These are phyloP conservation scores for Hypoxylon perforatum DNA, from an alignment of 495 filamentous ascomycete species.

Conservation along the genomic window DNA sequence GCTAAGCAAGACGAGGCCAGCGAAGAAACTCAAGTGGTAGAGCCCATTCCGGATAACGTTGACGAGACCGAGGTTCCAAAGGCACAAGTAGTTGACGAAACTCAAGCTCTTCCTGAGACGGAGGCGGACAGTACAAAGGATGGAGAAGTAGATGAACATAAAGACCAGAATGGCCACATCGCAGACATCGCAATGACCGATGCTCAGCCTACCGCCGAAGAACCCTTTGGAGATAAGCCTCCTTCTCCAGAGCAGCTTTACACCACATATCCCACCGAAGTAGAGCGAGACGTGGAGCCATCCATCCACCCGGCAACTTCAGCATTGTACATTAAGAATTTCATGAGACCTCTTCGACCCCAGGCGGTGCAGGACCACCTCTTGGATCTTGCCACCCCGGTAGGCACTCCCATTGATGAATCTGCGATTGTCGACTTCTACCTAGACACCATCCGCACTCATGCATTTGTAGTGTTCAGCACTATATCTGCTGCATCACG, in stretches of 20 bases:
- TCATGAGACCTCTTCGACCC: conserved; percentile 87
- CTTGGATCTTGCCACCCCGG: conserved; percentile 70
- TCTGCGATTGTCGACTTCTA: conserved; percentile 74
- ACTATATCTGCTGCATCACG: conserved; percentile 77
- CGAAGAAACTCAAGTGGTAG: conserved; percentile 15
- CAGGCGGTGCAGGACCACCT: conserved; percentile 73
- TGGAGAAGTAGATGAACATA: conserved; percentile 2
- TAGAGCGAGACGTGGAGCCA: conserved; percentile 64
- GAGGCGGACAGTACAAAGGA: conserved; percentile 28
- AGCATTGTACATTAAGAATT: conserved; percentile 88
- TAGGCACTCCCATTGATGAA: conserved; percentile 59
- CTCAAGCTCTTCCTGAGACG: conserved; percentile 14
- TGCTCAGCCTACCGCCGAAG: conserved; percentile 21
- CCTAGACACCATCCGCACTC: conserved; percentile 86
- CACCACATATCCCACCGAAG: conserved; percentile 31
- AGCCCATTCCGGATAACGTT: conserved; percentile 1
- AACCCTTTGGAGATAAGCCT: conserved; percentile 13
- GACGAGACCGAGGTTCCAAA: conserved; percentile 8
- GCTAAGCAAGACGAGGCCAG: conserved; percentile 43
- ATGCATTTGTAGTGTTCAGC: conserved; percentile 81
- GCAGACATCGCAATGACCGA: conserved; percentile 45
- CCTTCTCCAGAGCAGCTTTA: conserved; percentile 51
- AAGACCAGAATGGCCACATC: conserved; percentile 24
- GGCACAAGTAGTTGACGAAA: conserved; percentile 3
- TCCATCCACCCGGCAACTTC: conserved; percentile 85